Base-by-base conservation (phyloP, 768 basidiomycete species). In the Pleurotus pulmonarius region DNA sequence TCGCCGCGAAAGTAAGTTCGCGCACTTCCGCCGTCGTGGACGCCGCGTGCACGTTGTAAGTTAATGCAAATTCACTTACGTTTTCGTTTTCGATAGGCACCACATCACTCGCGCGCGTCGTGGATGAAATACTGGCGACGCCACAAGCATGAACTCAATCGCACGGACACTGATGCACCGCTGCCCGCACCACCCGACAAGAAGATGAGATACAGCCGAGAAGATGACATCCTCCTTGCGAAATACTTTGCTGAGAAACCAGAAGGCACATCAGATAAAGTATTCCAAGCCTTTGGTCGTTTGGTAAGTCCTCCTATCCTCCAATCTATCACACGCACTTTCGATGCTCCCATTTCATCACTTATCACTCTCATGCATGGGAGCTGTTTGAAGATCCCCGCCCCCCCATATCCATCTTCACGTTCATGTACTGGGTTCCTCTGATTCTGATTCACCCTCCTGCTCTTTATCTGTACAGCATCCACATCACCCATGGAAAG, bases 71-170 rank as follows among this genome's bases (percentile, higher is more conserved):
- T 11, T 34, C 29, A 34, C 29, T 34, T 34, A 34, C 29, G 29
- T 34, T 34, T 34, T 34, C 29, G 26, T 29, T 34, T 34, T 34
- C 29, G 29, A 18, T 63, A 90, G 88, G 91, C 91, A 0, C 92
- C 92, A 0, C 92, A 94, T 69, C 92, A 94, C 65, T 93, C 92
- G 22, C 85, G 90, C 38, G 92, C 92, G 46, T 94, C 92, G 5
- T 94, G 92, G 92, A 92, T 94, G 90, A 94, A 94, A 70, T 94
- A 86, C 69, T 94, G 90, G 83, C 81, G 92, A 13, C 77, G 92
- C 55, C 92, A 94, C 67, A 91, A 90, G 61, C 92, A 94, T 62
- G 92, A 94, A 62, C 72, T 92, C 38, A 78, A 86, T 51, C 82
- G 81, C 56, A 74, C 76, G 2, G 84, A 85, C n/a, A 75, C 72